A percentile compares a stretch with the other conserved stretches of the same genome.
phyloP scores from a whole-genome alignment of 2,329 filamentous ascomycete genomes.

The Periconia macrospinosa region DNA sequence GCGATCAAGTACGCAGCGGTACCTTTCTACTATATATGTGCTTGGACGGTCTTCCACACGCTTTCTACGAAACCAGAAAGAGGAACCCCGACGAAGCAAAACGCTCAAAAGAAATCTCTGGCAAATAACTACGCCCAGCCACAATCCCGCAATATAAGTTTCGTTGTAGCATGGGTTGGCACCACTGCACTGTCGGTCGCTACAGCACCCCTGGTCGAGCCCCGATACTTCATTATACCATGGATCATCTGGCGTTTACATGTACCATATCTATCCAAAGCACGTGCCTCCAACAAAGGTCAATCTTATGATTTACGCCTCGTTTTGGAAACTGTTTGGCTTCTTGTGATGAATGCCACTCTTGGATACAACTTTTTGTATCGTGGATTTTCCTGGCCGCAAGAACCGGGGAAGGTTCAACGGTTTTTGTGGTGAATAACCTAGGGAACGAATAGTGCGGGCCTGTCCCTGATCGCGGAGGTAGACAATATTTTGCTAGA shows the following conservation, averaged over 20 bases:
- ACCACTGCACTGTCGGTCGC: conserved; percentile 78
- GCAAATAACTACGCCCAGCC: conserved; percentile 5
- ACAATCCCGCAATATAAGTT: conserved; percentile 40
- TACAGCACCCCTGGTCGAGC: conserved; percentile 90
- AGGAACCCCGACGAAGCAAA: background rate
- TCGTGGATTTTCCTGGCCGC: conserved; percentile 68
- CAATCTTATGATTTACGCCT: conserved; percentile 45
- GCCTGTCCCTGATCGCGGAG: too few relatives aligned
- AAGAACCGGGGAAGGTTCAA: conserved; percentile 64
- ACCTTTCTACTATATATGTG: conserved; percentile 70
- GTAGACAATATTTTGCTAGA: too few relatives aligned
- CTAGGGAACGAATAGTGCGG: too few relatives aligned
- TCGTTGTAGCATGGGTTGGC: conserved; percentile 64
- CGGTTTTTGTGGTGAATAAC: conserved; percentile 69
- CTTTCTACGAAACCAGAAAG: conserved; percentile 48
- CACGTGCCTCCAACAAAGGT: background rate
- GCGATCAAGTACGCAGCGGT: conserved; percentile 68
- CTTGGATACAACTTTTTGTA: conserved; percentile 74
- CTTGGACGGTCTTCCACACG: conserved; percentile 67
- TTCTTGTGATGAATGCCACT: conserved; percentile 63
- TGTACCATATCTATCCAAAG: conserved; percentile 56
- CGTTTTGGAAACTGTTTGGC: conserved; percentile 70
- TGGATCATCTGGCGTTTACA: conserved; percentile 92
- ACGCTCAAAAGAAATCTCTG: background rate
- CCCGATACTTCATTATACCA: conserved; percentile 91